Evolutionary conservation across 257 asterid species (phyloP).

Genomic region (Datura wrightii): DNA sequence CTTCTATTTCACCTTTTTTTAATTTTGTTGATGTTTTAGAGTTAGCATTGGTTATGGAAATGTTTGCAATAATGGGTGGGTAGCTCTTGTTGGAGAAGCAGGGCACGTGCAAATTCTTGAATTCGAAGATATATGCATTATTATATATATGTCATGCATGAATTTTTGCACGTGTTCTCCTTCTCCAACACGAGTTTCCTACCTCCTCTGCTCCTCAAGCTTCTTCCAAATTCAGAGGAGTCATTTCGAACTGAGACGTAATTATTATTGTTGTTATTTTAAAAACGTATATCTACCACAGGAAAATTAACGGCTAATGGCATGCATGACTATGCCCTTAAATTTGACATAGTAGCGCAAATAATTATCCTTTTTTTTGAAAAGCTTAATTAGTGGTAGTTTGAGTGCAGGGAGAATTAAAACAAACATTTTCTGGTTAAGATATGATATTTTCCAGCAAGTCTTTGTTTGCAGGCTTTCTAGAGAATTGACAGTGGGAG

Average conservation of each 20-base stretch:
- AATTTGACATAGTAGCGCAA: not conserved
- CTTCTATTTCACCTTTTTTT: not conserved
- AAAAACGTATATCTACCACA: not conserved
- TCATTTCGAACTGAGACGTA: not conserved
- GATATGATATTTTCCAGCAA: too few species aligned
- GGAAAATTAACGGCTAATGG: not conserved
- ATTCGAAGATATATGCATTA: not conserved
- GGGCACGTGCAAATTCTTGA: slow-evolving; percentile 79
- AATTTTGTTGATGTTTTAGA: not conserved
- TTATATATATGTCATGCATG: not conserved
- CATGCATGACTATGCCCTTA: slow-evolving; percentile 5
- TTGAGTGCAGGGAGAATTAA: too few species aligned
- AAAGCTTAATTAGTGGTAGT: not conserved
- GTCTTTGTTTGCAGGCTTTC: not conserved
- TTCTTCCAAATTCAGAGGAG: not conserved
- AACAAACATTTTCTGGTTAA: not conserved
- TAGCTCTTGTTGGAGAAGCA: slow-evolving; percentile 82
- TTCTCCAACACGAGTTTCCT: slow-evolving; percentile 79
- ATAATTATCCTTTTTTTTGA: not conserved
- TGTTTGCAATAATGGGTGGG: slow-evolving; percentile 37
- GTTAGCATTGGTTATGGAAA: slow-evolving; percentile 1
- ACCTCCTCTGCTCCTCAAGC: slow-evolving; percentile 27
- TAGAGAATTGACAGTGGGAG: slow-evolving; percentile 20
- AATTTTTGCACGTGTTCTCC: slow-evolving; percentile 83
- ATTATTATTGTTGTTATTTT: not conserved